Evolutionary conservation across 306 rosid species (phyloP).

Genomic region (Amphicarpaea edgeworthii): DNA sequence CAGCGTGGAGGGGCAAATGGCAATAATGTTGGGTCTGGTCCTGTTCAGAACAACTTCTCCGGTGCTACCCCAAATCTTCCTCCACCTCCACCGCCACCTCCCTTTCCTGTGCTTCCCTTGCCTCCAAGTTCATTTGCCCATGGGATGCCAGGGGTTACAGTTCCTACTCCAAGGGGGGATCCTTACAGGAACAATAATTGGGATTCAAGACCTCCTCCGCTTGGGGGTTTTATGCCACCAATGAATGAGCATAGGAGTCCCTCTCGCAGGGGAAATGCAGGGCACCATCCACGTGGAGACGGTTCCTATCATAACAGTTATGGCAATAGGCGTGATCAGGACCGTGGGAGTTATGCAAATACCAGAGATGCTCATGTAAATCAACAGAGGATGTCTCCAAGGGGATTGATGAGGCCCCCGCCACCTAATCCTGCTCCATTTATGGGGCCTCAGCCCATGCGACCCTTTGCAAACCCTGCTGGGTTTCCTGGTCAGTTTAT

Average conservation of each 20-base stretch:
- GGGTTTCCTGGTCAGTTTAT: constrained; percentile 63
- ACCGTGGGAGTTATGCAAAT: constrained; percentile 62
- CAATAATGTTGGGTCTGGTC: constrained; percentile 48
- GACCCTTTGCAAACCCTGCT: constrained; percentile 57
- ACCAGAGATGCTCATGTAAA: constrained; percentile 61
- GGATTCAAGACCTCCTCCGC: constrained; percentile 58
- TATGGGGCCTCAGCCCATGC: constrained; percentile 55
- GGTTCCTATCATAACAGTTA: constrained; percentile 59
- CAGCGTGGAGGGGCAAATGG: constrained; percentile 64
- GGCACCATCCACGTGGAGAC: constrained; percentile 65
- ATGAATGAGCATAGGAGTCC: constrained; percentile 56
- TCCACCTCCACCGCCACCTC: constrained; percentile 59
- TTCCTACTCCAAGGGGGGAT: constrained; percentile 67
- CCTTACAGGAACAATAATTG: constrained; percentile 58
- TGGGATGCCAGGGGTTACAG: constrained; percentile 60
- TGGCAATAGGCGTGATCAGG: constrained; percentile 69
- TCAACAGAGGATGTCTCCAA: constrained; percentile 64
- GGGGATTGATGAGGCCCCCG: constrained; percentile 61
- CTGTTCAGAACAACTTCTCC: constrained; percentile 50
- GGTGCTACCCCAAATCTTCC: constrained; percentile 46
- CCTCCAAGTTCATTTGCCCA: constrained; percentile 52
- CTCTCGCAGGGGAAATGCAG: constrained; percentile 68
- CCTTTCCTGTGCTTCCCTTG: constrained; percentile 61
- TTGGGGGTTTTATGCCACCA: constrained; percentile 57
- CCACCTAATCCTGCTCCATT: constrained; percentile 57